Base-by-base conservation (phyloP, 805 yeast genomes). In the Wickerhamiella parazyma region DNA sequence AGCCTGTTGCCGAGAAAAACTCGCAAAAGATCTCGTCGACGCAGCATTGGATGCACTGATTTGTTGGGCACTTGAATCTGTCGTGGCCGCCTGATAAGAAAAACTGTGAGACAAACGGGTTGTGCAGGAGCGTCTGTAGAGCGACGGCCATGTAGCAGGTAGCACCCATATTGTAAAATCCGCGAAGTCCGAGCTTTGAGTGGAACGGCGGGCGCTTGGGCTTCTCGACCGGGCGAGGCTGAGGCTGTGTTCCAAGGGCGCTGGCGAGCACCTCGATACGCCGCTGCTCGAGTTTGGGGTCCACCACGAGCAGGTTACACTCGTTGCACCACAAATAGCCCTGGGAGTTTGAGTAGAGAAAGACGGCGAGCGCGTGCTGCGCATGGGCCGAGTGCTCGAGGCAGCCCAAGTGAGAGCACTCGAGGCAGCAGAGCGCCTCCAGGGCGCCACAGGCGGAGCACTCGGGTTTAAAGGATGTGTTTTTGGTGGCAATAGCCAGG, bases 91-190 rank as follows among this genome's bases (percentile, higher is more conserved):
- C 94, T 20, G 77, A 68, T 58, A 91, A 69, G 54, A 83, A 86
- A 50, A 78, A 79, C 54, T 77, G 73, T 46, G 89, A 72, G 35
- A 91, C 72, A 46, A 84, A 69, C 6, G 98, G 97, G 56, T 91
- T 91, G 60, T 91, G 98, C 35, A 91, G 67, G 41, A 89, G 63
- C 0, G 93, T 75, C 64, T 91, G 99, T 33, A 91, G 62, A n/a
- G 87, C 76, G 29, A 89, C 80, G 52, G 94, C 82, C 84, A 91
- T 89, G 64, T 85, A 91, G 65, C 99, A 91, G 0, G 98, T 91
- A 0, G 98, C 82, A 0, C 99, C 99, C 78, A 89, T 76, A 59
- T 89, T 89, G 41, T 85, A 78, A 52, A 91, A 74, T 3, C 98
- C 98, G 42, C 81, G 72, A 17, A 91, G 65, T 0, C 96, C 97